Conservation (phyloP, 2,329 filamentous ascomycete genomes). For the Paraconiothyrium brasiliense region DNA sequence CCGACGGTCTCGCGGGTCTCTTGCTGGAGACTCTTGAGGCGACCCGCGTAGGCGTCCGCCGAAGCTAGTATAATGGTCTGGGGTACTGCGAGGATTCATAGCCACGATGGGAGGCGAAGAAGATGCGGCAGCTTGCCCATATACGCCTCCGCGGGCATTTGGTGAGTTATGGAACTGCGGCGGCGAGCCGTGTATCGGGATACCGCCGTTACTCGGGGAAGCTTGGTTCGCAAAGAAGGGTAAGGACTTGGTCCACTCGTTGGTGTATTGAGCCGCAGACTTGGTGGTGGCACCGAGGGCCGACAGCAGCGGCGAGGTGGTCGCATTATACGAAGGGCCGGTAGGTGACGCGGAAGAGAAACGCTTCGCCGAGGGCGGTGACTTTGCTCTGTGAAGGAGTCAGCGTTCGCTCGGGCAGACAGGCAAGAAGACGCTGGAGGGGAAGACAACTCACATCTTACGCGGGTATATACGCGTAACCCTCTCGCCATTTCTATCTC, state of each 20-base stretch:
- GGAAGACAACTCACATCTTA: conserved; percentile 46
- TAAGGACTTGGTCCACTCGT: conserved; percentile 59
- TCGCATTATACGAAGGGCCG: conserved; percentile 46
- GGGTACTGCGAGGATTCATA: conserved; percentile 56
- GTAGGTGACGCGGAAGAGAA: conserved; percentile 48
- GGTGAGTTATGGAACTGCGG: conserved; percentile 50
- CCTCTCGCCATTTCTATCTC: conserved; percentile 49
- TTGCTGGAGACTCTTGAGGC: conserved; percentile 44
- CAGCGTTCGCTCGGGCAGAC: conserved; percentile 16
- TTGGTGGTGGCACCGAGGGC: conserved; percentile 51
- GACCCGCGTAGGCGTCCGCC: conserved; percentile 49
- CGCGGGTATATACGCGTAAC: conserved; percentile 53
- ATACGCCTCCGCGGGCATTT: conserved; percentile 40
- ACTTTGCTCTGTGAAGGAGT: conserved; percentile 46
- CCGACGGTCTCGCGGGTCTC: conserved; percentile 54
- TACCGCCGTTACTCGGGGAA: conserved; percentile 50
- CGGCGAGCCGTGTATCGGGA: conserved; percentile 58
- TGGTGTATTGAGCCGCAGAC: conserved; percentile 51
- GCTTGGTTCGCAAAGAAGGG: conserved; percentile 54
- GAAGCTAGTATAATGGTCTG: conserved; percentile 56
- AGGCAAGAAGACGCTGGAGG: conserved; percentile 1
- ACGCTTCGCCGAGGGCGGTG: conserved; percentile 44
- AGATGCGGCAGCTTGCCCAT: conserved; percentile 52
- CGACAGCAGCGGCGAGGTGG: conserved; percentile 50
- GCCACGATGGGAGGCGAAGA: conserved; percentile 45